Evolutionary conservation across 2,329 filamentous ascomycete genomes (phyloP), one percentile per base, ranked within the genome.

Genomic region (Cryoendolithus antarcticus): DNA sequence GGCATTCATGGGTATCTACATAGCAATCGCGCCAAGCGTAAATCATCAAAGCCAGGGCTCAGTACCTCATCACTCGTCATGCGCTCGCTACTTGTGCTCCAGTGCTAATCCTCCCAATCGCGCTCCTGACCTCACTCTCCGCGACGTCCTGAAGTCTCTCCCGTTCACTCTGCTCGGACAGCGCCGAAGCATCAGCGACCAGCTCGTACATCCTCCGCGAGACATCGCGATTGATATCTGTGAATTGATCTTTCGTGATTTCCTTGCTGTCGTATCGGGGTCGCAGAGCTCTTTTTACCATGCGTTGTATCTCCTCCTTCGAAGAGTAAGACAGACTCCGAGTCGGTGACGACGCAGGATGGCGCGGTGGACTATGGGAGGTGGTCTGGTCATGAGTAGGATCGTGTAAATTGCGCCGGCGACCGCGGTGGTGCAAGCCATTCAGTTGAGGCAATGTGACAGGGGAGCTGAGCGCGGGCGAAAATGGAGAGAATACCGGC

Each of bases 161-260:
- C 41, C 77, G 74, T 40, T 75, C 74, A 21, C 76, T 73, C 13
- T 80, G 71, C 52, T 82, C 74, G 4, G 62, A 55, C 27, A 91
- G 69, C 13, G 61, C 63, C 37, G 61, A 59, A 30, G 69, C 62
- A 42, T 67, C 68, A 4, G 69, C 70, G 19, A 76, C 70, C 34
- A 67, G 65, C 27, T 78, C 86, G 62, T 98, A 98, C 42, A 98
- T 68, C 63, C 81, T 83, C 42, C 86, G 80, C 32, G 86, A 95
- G 28, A 96, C 79, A 44, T 82, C 80, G 45, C 86, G 80, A 57
- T 96, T 96, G 62, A 96, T 94, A 41, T 77, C 77, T 2, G 85
- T 89, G 59, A 93, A 98, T 60, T 95, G 82, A 43, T 94, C 84
- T 50, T 86, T 84, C 11, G 80, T 86, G 45, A 96, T 72, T 46